Conservation (phyloP, 208 protist genomes). For the Leishmania turanica region DNA sequence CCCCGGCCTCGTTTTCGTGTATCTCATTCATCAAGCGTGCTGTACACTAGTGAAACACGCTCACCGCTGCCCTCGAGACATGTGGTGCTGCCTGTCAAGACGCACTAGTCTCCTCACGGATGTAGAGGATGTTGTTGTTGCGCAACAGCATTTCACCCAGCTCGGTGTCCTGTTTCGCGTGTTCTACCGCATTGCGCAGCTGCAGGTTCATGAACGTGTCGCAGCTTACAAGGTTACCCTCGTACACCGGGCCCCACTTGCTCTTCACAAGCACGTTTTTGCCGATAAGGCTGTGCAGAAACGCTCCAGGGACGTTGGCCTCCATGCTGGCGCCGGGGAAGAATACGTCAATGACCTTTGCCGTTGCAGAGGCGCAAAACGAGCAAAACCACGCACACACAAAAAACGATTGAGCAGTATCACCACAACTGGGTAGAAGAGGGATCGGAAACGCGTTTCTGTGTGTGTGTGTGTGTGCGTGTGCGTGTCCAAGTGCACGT, state of each 20-base stretch:
- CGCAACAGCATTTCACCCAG: conserved; percentile 89
- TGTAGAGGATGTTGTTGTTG: conserved; percentile 92
- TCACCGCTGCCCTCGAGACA: too few species aligned
- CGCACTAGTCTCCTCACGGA: conserved; percentile 58
- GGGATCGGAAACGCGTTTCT: not conserved
- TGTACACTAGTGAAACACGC: not conserved
- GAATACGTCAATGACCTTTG: not conserved
- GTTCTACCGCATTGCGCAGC: conserved; percentile 79
- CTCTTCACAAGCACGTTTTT: conserved; percentile 97
- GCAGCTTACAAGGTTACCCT: conserved; percentile 94
- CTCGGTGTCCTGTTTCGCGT: conserved; percentile 68
- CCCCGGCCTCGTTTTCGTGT: not conserved
- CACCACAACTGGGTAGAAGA: not conserved
- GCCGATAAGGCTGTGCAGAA: conserved; percentile 94
- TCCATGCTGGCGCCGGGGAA: conserved; percentile 41
- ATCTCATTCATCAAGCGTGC: not conserved
- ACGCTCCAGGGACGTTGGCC: conserved; percentile 80
- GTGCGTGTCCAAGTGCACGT: not conserved
- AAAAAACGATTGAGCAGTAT: not conserved
- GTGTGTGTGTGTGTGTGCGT: not conserved
- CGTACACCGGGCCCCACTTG: conserved; percentile 99
- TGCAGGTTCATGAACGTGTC: conserved; percentile 99
- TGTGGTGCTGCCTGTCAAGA: conserved; percentile 14
- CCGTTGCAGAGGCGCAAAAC: not conserved
- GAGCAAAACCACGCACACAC: not conserved